Evolutionary conservation across 176 grass and related monocot species (phyloP).

Genomic region (Bolboschoenus planiculmis): DNA sequence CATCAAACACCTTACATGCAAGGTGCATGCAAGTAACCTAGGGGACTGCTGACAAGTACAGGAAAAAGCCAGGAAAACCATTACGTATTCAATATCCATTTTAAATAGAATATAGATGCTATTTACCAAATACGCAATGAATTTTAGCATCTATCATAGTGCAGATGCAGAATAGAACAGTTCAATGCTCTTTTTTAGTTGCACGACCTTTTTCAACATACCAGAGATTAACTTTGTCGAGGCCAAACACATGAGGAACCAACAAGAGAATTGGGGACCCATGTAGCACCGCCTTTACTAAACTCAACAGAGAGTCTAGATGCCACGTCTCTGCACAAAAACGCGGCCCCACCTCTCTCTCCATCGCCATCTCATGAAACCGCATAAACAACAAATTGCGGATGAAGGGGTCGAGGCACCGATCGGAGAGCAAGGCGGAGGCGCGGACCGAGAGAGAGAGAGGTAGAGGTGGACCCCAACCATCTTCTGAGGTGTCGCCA

Average conservation of each 20-base stretch:
- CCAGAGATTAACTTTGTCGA: slow-evolving; percentile 95
- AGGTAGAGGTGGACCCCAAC: no score
- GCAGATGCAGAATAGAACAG: background rate
- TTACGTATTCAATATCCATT: no score
- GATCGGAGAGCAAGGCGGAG: no score
- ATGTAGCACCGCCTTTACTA: slow-evolving; percentile 34
- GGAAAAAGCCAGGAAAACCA: no score
- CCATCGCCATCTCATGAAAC: slow-evolving; percentile 94
- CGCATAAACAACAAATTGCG: slow-evolving; percentile 74
- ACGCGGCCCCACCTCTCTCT: slow-evolving; percentile 89
- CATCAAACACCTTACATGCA: slow-evolving; percentile 18
- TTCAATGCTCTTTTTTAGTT: background rate
- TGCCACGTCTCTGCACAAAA: slow-evolving; percentile 70
- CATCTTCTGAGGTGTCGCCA: no score
- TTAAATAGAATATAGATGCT: no score
- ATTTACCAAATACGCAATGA: no score
- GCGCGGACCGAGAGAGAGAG: no score
- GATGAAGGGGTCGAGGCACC: no score
- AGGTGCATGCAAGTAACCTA: background rate
- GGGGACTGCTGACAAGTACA: no score
- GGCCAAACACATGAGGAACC: slow-evolving; percentile 81
- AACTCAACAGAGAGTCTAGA: slow-evolving; percentile 59
- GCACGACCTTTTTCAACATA: slow-evolving; percentile 11
- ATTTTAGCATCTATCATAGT: no score
- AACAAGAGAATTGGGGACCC: slow-evolving; percentile 79